Base-by-base conservation (phyloP, 805 yeast species). In the Suhomyces kilbournensis region DNA sequence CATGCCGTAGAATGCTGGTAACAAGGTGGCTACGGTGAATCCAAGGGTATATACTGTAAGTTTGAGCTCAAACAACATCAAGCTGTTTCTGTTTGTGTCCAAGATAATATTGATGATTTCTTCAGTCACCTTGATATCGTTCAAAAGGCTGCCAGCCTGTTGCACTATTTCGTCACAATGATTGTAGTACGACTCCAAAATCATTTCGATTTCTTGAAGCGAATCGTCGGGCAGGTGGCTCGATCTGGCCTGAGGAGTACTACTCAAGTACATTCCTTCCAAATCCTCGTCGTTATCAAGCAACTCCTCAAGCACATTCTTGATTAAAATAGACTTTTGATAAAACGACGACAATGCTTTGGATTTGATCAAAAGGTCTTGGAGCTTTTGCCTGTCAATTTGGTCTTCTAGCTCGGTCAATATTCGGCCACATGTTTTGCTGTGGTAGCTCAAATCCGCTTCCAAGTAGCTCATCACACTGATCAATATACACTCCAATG, bases 121-220 rank as follows among this genome's bases (percentile, higher is more conserved):
- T 64, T 91, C 97, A 0, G 97, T 92, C 14, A 94, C 88, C 63
- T 84, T 84, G 60, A 92, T 90, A 64, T 92, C 96, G 59, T 84
- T 85, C 19, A 88, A 81, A 51, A 91, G 72, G 3, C 93, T 85
- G 44, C 89, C 96, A 0, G 96, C 85, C 60, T 88, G 93, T 67
- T 92, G 97, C 6, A 91, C 97, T 59, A 88, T 84, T 71, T 92
- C 97, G 64, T 92, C 97, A 64, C 93, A 86, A 60, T 91, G 97
- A 53, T 88, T 86, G 68, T 89, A 91, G 69, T 92, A 92, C 0
- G 96, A 83, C 64, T 92, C 97, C 19, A 92, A 66, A 47, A 92
- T 75, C 85, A 91, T 86, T 67, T 92, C 97, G 19, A 90, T 78
- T 60, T 92, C 97, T 7, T 86, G 88, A 56, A 77, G 79, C 7